A percentile compares a stretch with the other conserved stretches of the same genome.
These are phyloP conservation scores for Pluteus cervinus DNA, from an alignment of 768 basidiomycete genomes.

Conservation along the genomic window DNA sequence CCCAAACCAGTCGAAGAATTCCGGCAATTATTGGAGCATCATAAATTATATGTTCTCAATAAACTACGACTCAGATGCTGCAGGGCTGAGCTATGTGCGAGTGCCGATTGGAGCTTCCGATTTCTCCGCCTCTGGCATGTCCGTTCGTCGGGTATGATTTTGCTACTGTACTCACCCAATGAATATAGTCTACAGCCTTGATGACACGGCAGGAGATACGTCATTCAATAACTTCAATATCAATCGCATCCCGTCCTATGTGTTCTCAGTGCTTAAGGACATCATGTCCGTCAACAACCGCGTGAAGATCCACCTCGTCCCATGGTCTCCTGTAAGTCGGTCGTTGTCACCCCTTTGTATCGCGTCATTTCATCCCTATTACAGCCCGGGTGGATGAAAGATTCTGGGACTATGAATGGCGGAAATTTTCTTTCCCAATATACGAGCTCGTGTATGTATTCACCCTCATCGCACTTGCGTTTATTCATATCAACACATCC, in stretches of 20 bases:
- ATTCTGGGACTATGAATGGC: conserved; percentile 58
- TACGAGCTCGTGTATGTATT: conserved; percentile 37
- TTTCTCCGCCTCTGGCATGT: conserved; percentile 51
- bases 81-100: conserved; percentile 65
- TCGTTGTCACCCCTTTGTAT: not conserved
- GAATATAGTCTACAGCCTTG: conserved; percentile 55
- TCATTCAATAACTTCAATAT: conserved; percentile 54
- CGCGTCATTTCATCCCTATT: conserved; percentile 4
- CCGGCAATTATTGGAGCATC: conserved; percentile 51
- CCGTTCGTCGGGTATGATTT: not conserved
- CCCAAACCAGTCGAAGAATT: conserved; percentile 36
- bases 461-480: conserved; percentile 2
- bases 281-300: conserved; percentile 51
- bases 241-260: conserved; percentile 49
- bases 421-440: conserved; percentile 50
- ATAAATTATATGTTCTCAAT: conserved; percentile 57
- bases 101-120: conserved; percentile 70
- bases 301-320: conserved; percentile 51
- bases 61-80: conserved; percentile 52
- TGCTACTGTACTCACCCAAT: not conserved
- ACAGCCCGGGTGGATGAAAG: conserved; percentile 80
- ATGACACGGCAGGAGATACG: conserved; percentile 57
- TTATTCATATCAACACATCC: not conserved
- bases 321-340: conserved; percentile 67
- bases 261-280: conserved; percentile 60